Conservation (phyloP, 73 alveolate genomes). For the Effrenium voratum region DNA sequence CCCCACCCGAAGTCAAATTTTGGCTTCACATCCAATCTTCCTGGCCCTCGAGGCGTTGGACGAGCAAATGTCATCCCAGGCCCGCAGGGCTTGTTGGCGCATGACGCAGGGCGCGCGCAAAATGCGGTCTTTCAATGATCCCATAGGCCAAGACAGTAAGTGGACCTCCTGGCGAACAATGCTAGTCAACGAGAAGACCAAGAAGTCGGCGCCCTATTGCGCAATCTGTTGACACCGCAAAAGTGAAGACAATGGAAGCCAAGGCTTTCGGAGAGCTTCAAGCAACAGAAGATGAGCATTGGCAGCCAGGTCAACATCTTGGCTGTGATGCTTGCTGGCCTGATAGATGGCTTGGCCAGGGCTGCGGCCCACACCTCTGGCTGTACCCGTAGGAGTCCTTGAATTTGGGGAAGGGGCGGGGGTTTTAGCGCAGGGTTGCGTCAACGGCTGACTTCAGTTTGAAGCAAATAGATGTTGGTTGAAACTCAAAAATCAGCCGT, state of each 20-base stretch:
- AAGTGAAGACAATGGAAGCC: too few species aligned
- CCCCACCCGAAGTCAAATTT: too few species aligned
- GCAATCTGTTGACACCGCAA: background rate
- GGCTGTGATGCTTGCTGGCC: constrained; percentile 26
- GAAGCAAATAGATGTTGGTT: too few species aligned
- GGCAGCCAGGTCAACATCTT: constrained; percentile 68
- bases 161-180: constrained; percentile 87
- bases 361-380: too few species aligned
- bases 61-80: constrained; percentile 5
- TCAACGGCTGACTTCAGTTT: too few species aligned
- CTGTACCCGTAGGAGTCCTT: too few species aligned
- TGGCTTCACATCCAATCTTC: too few species aligned
- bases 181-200: constrained; percentile 43
- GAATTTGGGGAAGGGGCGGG: too few species aligned
- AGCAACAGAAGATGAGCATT: constrained; percentile 88
- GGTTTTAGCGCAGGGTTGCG: too few species aligned
- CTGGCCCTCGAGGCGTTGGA: background rate
- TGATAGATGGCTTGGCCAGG: too few species aligned
- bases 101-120: background rate
- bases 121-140: background rate
- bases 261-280: constrained; percentile 71
- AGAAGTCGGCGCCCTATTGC: background rate
- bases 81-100: too few species aligned
- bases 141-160: constrained; percentile 25
- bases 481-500: too few species aligned